Base-by-base conservation (phyloP, 352 stramenopile genomes). In the Globisporangium barbulae region DNA sequence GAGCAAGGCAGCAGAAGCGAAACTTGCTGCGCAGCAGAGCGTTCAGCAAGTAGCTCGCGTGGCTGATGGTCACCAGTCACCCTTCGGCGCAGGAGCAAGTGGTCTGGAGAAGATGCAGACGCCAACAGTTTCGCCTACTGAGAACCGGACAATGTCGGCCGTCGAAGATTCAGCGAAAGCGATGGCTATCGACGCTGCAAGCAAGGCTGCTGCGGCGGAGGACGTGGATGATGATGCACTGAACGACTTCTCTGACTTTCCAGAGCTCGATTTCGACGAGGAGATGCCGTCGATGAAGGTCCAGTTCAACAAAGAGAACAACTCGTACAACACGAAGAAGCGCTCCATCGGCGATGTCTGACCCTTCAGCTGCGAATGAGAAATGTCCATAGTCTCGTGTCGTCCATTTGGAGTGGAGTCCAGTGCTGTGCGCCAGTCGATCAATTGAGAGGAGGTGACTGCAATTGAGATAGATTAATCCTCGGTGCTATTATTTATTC, bases 171-270 rank as follows among this genome's bases (percentile, higher is more conserved):
- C 45, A 7, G 45, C 37, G 21, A 69, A 67, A 62, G 25, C 50
- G 59, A 69, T 69, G 25, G 53, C 53, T 19, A 21, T 57, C 13
- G 62, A 64, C 53, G 49, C 61, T 21, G 53, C 61, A 22, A 57
- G 22, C 33, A 67, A 67, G 10, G 44, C 33, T 13, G 44, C 33
- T 13, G 41, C 21, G 28, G 13, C 19, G 25, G 59, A 56, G 30
- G 47, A 39, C 50, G 59, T 64, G 0, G 78, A 88, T 19, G 76
- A 89, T 33, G 81, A 89, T 62, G 69, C 72, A 22, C 64, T 93
- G 68, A 86, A 91, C 57, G 85, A 89, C 59, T 93, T 93, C 56
- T 69, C 71, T 4, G 83, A 93, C 61, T 91, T 94, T 42, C 74
- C 79, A 2, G 83, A 85, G 47, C 73, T 94, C 31, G 81, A 90